Evolutionary conservation across 176 grass and related monocot species (phyloP).

Genomic region (Oryza nivara): DNA sequence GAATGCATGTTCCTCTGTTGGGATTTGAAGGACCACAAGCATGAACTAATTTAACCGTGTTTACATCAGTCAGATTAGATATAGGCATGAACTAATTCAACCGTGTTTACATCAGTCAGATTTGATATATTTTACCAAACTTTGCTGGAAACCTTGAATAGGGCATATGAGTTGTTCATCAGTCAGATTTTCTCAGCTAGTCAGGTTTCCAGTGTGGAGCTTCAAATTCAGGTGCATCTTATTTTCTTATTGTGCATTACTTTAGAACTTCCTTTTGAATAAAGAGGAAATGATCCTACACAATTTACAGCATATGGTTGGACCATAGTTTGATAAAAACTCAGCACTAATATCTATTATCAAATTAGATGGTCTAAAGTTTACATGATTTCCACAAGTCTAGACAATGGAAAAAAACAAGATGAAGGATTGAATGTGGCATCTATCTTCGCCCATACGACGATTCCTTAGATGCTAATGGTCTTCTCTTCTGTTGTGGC

Average conservation of each 20-base stretch:
- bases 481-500: not conserved
- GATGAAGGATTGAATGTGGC: not conserved
- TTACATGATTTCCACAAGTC: constrained; percentile 27
- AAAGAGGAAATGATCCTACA: too few relatives aligned
- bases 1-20: not conserved
- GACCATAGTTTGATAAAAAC: not conserved
- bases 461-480: not conserved
- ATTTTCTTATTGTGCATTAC: not conserved
- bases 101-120: not conserved
- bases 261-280: too few relatives aligned
- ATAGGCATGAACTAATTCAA: not conserved
- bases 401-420: not conserved
- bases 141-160: constrained; percentile 22
- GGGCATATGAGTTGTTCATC: not conserved
- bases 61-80: constrained; percentile 11
- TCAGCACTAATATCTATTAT: constrained; percentile 23
- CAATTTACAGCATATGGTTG: not conserved
- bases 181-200: not conserved
- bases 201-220: not conserved
- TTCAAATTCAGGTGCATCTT: not conserved
- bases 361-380: constrained; percentile 28
- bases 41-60: not conserved
- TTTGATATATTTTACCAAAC: constrained; percentile 3
- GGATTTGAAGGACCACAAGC: too few relatives aligned
- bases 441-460: not conserved